Conservation (phyloP, 345 rosid genomes). For the Populus tremula region DNA sequence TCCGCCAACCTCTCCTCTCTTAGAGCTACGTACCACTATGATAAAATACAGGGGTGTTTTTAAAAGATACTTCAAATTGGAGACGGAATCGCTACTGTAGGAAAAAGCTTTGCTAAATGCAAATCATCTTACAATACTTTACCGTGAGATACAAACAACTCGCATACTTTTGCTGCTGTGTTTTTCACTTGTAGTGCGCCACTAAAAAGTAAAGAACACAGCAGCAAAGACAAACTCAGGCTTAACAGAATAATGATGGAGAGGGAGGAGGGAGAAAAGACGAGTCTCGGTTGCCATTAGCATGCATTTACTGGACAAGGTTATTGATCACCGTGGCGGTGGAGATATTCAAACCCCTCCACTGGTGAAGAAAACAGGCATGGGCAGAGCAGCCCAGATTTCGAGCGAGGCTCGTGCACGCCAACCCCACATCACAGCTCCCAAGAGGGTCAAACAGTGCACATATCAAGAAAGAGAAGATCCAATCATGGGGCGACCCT, state of each 20-base stretch:
- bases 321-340: not conserved
- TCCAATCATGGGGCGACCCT: not conserved
- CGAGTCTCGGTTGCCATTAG: not conserved
- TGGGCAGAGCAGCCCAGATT: constrained; percentile 6
- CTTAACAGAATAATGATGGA: not conserved
- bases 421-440: constrained; percentile 14
- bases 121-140: no score
- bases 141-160: no score
- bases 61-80: not conserved
- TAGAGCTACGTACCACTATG: no score
- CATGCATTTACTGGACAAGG: not conserved
- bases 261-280: not conserved
- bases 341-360: not conserved
- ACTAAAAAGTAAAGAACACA: no score
- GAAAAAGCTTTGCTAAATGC: not conserved
- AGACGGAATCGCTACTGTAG: not conserved
- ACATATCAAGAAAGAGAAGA: not conserved
- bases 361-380: not conserved
- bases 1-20: not conserved
- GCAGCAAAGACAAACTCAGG: no score
- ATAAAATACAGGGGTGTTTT: not conserved
- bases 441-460: constrained; percentile 3
- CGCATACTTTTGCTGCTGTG: no score
- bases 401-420: constrained; percentile 20
- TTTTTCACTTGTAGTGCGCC: no score